Evolutionary conservation across 2,329 filamentous ascomycete genomes (phyloP), one percentile per base, ranked within the genome.

Genomic region (Coniochaeta hoffmannii): DNA sequence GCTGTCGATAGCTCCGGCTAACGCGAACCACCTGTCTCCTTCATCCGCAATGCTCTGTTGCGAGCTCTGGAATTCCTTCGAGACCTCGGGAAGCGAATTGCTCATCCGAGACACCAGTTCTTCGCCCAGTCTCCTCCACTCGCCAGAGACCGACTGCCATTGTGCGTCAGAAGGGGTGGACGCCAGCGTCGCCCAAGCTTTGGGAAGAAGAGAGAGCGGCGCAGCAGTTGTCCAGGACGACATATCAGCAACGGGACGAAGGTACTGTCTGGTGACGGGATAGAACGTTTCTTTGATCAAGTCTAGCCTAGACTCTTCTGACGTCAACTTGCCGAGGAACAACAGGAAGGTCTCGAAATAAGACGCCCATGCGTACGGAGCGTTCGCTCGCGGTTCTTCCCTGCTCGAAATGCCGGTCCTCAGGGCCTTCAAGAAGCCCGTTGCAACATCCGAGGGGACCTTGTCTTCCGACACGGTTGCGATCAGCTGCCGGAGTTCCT

Each of bases 11-110:
- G 73, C 70, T 1, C 75, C 75, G 0, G 75, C 75, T 10, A 90
- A 69, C 1, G 79, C 71, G 58, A 88, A 86, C 72, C 90, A 90
- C 0, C 88, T 84, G 49, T 77, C 75, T 0, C 86, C 85, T 62
- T 88, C 81, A 7, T 84, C 76, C 10, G 82, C 81, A 26, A 96
- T 77, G 38, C 76, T 75, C 53, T 82, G 78, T 66, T 96, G 90
- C 0, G 90, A 95, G 41, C 78, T 77, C 26, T 81, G 78, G 61
- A 89, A 89, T 17, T 90, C 88, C 59, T 87, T 87, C 0, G 90
- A 91, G 55, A 93, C 85, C 65, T 93, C 90, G 1, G 92, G 90
- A 5, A 89, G 78, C 0, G 90, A 95, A 6, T 82, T 81, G 54
- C 85, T 85, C 56, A 96, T 84, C 35, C 81, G 78, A 31, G 83